These are phyloP conservation scores for Pichia sp. DNA, from an alignment of 1,139 yeast genomes.

Conservation along the genomic window DNA sequence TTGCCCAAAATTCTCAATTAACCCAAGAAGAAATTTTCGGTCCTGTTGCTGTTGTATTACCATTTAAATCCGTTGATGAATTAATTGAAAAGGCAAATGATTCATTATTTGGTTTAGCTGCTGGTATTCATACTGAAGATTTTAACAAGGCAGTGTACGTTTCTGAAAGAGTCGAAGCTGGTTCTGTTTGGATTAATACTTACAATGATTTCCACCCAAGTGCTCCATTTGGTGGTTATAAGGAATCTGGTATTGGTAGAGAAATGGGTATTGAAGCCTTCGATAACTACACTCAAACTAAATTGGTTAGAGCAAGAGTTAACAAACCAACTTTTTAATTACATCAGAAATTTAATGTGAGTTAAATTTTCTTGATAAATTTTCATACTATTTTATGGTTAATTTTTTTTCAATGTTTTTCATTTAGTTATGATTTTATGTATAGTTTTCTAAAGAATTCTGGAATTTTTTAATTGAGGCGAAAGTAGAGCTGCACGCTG, in stretches of 20 bases:
- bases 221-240: slow-evolving; percentile 80
- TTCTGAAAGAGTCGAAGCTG: slow-evolving; percentile 64
- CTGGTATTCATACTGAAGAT: slow-evolving; percentile 71
- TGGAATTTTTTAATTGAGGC: too few relatives aligned
- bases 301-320: slow-evolving; percentile 59
- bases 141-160: slow-evolving; percentile 56
- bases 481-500: too few relatives aligned
- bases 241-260: slow-evolving; percentile 85
- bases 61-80: slow-evolving; percentile 68
- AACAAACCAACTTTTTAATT: slow-evolving; percentile 18
- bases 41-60: slow-evolving; percentile 71
- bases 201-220: slow-evolving; percentile 77
- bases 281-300: slow-evolving; percentile 74
- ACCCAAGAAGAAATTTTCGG: slow-evolving; percentile 84
- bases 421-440: too few relatives aligned
- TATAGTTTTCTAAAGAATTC: too few relatives aligned
- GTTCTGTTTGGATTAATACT: slow-evolving; percentile 78
- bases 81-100: slow-evolving; percentile 65
- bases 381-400: too few relatives aligned
- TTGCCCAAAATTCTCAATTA: slow-evolving; percentile 57
- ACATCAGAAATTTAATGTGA: too few relatives aligned
- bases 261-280: slow-evolving; percentile 85
- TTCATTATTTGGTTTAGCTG: slow-evolving; percentile 76
- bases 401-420: too few relatives aligned
- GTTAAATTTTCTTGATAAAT: too few relatives aligned